phyloP scores from a whole-genome alignment of 495 filamentous ascomycete genomes.

The Talaromyces wortmannii region DNA sequence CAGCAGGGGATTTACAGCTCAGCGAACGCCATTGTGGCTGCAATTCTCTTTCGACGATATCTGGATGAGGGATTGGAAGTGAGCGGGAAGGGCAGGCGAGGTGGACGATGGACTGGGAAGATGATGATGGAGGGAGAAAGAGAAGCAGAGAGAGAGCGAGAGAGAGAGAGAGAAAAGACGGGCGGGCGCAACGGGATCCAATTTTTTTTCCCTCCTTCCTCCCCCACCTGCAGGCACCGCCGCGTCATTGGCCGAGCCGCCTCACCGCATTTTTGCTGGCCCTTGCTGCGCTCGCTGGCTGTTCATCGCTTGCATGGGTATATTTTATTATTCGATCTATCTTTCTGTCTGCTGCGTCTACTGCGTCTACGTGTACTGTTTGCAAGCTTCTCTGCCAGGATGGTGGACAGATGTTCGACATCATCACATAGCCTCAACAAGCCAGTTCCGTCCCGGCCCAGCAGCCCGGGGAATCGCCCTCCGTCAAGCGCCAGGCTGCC shows the following conservation, averaged over 20 bases:
- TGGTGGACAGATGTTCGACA: too few relatives aligned
- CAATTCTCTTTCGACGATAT: conserved; percentile 72
- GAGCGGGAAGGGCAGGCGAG: conserved; percentile 17
- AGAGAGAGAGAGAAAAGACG: conserved; percentile 26
- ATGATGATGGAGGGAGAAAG: conserved; percentile 18
- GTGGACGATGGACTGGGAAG: conserved; percentile 21
- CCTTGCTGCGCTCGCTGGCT: neutral
- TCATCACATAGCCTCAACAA: too few relatives aligned
- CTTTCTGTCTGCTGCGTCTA: too few relatives aligned
- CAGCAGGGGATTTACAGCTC: conserved; percentile 91
- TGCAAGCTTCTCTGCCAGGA: too few relatives aligned
- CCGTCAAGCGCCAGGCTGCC: too few relatives aligned
- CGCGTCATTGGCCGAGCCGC: neutral
- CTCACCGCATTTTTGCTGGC: neutral
- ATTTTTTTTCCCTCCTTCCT: neutral
- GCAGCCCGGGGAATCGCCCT: too few relatives aligned
- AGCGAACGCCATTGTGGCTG: conserved; percentile 79
- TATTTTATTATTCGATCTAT: neutral
- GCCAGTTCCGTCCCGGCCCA: too few relatives aligned
- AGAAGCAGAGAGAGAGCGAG: conserved; percentile 18
- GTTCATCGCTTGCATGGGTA: neutral
- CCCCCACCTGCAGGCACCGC: neutral
- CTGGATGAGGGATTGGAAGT: conserved; percentile 33
- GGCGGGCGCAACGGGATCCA: conserved; percentile 12
- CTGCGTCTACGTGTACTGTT: too few relatives aligned